A percentile compares a stretch with the other conserved stretches of the same genome.
These are phyloP conservation scores for Colletotrichum lindemuthianum DNA, from an alignment of 2,329 filamentous ascomycete species.

Conservation along the genomic window DNA sequence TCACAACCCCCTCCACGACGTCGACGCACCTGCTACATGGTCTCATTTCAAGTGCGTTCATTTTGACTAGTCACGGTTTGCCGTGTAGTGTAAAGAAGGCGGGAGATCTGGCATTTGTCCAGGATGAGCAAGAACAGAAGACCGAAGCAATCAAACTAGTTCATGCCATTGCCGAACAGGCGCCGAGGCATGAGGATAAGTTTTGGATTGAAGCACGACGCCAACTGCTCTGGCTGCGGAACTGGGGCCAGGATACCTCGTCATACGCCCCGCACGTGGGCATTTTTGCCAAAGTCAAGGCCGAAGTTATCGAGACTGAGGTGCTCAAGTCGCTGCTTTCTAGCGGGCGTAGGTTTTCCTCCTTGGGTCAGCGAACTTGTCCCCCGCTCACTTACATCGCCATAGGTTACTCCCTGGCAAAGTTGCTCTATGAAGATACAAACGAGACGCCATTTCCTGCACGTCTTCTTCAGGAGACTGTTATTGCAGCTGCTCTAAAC, in stretches of 20 bases:
- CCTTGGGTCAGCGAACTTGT: neutral
- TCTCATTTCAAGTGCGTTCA: constrained; percentile 68
- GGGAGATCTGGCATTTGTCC: constrained; percentile 72
- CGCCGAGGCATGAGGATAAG: constrained; percentile 68
- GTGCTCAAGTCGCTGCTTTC: constrained; percentile 74
- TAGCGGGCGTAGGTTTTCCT: constrained; percentile 63
- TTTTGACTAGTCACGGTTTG: constrained; percentile 62
- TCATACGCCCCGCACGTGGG: constrained; percentile 63
- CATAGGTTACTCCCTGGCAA: constrained; percentile 71
- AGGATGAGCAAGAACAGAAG: constrained; percentile 72
- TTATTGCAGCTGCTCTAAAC: constrained; percentile 72
- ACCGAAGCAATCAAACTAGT: constrained; percentile 68
- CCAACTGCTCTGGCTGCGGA: constrained; percentile 77
- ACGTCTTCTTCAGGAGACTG: constrained; percentile 65
- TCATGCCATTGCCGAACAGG: constrained; percentile 58
- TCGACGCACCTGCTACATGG: constrained; percentile 71
- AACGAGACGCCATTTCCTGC: constrained; percentile 59
- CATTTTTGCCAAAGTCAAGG: constrained; percentile 69
- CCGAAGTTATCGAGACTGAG: constrained; percentile 73
- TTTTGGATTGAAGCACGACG: constrained; percentile 71
- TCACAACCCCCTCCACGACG: constrained; percentile 69
- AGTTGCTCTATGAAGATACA: constrained; percentile 68
- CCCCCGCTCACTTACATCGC: constrained; percentile 4
- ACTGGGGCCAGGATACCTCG: constrained; percentile 69
- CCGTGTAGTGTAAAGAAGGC: constrained; percentile 62